phyloP scores from a whole-genome alignment of 495 filamentous ascomycete genomes.

The Lindgomyces ingoldianus region DNA sequence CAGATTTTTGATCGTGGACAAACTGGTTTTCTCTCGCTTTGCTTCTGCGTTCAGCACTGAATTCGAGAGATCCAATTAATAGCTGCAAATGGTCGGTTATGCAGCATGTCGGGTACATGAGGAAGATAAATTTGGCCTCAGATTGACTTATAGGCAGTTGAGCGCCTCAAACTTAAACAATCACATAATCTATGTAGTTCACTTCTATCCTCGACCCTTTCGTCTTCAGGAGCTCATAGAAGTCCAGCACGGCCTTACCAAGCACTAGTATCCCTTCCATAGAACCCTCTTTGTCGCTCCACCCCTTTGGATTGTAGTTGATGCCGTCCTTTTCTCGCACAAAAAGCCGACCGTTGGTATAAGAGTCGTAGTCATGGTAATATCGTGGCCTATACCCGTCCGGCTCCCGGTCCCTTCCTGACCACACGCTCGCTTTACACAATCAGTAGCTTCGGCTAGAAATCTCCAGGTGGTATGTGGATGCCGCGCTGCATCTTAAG shows the following conservation, averaged over 20 bases:
- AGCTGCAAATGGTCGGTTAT: no score
- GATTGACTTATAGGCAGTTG: no score
- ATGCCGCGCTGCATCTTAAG: conserved; percentile 16
- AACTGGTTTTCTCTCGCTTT: no score
- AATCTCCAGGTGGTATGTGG: conserved; percentile 18
- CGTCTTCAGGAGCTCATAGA: conserved; percentile 25
- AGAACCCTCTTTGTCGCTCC: conserved; percentile 27
- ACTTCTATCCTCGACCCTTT: background rate
- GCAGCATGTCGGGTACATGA: no score
- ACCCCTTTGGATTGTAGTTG: conserved; percentile 19
- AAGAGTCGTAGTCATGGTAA: conserved; percentile 20
- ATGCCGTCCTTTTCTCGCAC: conserved; percentile 22
- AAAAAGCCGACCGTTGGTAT: conserved; percentile 17
- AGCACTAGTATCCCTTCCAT: conserved; percentile 17
- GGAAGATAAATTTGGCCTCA: no score
- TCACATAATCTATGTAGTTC: no score
- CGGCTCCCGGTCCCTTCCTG: conserved; percentile 16
- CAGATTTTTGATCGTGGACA: no score
- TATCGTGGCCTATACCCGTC: conserved; percentile 26
- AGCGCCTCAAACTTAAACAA: no score
- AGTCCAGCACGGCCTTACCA: conserved; percentile 23
- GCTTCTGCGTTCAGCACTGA: no score
- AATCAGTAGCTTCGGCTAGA: conserved; percentile 29
- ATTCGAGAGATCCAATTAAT: no score
- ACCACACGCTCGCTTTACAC: conserved; percentile 23